Evolutionary conservation across 495 filamentous ascomycete species (phyloP).

Genomic region (Mytilinidion resinicola): DNA sequence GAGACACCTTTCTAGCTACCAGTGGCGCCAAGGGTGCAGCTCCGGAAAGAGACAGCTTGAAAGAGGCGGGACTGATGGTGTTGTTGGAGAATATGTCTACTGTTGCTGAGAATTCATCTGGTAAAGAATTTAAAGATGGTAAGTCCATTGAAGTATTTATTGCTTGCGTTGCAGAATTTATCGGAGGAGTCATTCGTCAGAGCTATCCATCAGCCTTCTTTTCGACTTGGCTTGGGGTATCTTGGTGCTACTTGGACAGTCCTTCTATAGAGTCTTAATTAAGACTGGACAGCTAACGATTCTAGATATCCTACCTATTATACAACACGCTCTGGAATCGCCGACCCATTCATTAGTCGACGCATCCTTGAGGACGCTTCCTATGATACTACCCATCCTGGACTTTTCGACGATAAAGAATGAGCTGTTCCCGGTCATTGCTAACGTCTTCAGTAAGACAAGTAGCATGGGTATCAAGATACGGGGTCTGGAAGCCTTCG

Average conservation of each 20-base stretch:
- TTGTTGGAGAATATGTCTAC: conserved; percentile 73
- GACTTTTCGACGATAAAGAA: conserved; percentile 96
- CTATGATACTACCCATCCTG: conserved; percentile 67
- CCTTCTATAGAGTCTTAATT: too few relatives aligned
- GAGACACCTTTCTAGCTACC: conserved; percentile 65
- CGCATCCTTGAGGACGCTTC: conserved; percentile 67
- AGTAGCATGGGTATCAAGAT: conserved; percentile 92
- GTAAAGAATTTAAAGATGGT: conserved; percentile 93
- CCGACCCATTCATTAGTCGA: conserved; percentile 84
- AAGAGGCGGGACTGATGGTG: conserved; percentile 86
- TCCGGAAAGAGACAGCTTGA: conserved; percentile 68
- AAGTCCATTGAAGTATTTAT: conserved; percentile 26
- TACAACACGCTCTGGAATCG: conserved; percentile 75
- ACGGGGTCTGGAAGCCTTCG: conserved; percentile 79
- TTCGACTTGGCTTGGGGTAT: too few relatives aligned
- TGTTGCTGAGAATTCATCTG: conserved; percentile 72
- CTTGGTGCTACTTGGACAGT: too few relatives aligned
- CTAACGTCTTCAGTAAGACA: conserved; percentile 82
- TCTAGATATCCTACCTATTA: conserved; percentile 76
- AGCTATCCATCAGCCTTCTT: background rate
- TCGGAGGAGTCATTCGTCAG: too few relatives aligned
- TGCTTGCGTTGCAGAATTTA: too few relatives aligned
- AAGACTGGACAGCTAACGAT: conserved; percentile 9
- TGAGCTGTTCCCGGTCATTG: conserved; percentile 87
- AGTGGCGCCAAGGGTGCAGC: conserved; percentile 35